phyloP scores from a whole-genome alignment of 2,329 filamentous ascomycete species.

The Penicillium sp. region DNA sequence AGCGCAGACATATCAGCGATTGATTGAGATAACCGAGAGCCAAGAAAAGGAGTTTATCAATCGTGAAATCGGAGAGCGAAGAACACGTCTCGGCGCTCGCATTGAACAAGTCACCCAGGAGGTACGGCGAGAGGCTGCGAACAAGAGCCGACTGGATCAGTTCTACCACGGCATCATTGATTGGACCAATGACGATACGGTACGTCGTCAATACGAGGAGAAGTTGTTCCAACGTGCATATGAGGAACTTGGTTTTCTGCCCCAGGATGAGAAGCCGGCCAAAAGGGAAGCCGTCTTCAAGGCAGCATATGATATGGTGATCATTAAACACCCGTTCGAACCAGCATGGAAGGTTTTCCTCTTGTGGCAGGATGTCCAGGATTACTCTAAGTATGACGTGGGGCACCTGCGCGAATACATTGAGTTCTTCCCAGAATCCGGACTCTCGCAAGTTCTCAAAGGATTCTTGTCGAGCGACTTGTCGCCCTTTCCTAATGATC shows the following conservation, averaged over 20 bases:
- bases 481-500: constrained; percentile 72
- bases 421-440: constrained; percentile 77
- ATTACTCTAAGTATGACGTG: constrained; percentile 73
- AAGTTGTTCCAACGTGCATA: constrained; percentile 80
- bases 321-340: constrained; percentile 86
- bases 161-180: constrained; percentile 82
- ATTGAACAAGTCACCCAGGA: constrained; percentile 80
- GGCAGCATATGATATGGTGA: constrained; percentile 87
- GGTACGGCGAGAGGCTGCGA: constrained; percentile 81
- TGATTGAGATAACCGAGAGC: constrained; percentile 78
- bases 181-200: constrained; percentile 84
- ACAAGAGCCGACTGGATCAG: constrained; percentile 71
- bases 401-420: constrained; percentile 78
- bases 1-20: constrained; percentile 73
- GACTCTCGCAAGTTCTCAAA: constrained; percentile 76
- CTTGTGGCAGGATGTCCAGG: constrained; percentile 81
- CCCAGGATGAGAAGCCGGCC: constrained; percentile 63
- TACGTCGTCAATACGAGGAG: constrained; percentile 82
- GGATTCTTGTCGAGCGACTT: constrained; percentile 80
- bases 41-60: constrained; percentile 90
- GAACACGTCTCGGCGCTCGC: constrained; percentile 81
- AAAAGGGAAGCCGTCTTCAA: constrained; percentile 73
- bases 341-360: constrained; percentile 88
- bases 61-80: constrained; percentile 80
- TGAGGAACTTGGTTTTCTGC: constrained; percentile 70